These are phyloP conservation scores for Coelastrella sp. DNA, from an alignment of 139 green algal genomes.

Conservation along the genomic window DNA sequence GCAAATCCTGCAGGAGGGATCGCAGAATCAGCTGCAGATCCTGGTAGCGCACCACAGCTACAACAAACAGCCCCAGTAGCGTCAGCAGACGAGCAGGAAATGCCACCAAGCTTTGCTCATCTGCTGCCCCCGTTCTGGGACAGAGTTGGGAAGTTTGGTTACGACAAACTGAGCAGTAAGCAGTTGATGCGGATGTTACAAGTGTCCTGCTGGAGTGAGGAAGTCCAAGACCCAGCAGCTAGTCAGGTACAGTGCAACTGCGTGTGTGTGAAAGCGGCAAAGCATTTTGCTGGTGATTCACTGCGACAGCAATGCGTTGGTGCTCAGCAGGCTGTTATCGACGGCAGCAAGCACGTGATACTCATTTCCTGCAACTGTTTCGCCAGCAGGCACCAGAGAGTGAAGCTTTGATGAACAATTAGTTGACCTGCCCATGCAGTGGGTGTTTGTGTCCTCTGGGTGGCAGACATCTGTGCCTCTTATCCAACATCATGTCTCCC, in stretches of 20 bases:
- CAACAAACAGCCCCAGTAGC: slow-evolving; percentile 5
- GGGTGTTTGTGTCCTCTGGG: too few species aligned
- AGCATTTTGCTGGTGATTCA: too few species aligned
- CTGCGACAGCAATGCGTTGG: too few species aligned
- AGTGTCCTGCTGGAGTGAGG: slow-evolving; percentile 39
- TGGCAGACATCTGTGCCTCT: too few species aligned
- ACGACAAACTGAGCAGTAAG: background rate
- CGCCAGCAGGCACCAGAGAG: too few species aligned
- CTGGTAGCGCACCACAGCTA: background rate
- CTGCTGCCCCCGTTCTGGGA: slow-evolving; percentile 19
- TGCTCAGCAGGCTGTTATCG: too few species aligned
- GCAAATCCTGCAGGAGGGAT: background rate
- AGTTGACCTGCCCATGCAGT: too few species aligned
- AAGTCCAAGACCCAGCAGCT: slow-evolving; percentile 53
- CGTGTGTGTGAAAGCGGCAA: too few species aligned
- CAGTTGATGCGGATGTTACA: slow-evolving; percentile 56
- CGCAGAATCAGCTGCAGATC: slow-evolving; percentile 24
- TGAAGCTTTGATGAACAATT: too few species aligned
- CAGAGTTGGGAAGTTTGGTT: background rate
- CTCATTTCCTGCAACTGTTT: too few species aligned
- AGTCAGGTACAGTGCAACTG: slow-evolving; percentile 49
- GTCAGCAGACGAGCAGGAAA: background rate
- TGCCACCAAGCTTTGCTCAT: slow-evolving; percentile 4
- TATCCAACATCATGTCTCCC: too few species aligned
- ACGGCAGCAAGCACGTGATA: too few species aligned